Base-by-base conservation (phyloP, 2,329 filamentous ascomycete genomes). In the Penicillium capsulatum region DNA sequence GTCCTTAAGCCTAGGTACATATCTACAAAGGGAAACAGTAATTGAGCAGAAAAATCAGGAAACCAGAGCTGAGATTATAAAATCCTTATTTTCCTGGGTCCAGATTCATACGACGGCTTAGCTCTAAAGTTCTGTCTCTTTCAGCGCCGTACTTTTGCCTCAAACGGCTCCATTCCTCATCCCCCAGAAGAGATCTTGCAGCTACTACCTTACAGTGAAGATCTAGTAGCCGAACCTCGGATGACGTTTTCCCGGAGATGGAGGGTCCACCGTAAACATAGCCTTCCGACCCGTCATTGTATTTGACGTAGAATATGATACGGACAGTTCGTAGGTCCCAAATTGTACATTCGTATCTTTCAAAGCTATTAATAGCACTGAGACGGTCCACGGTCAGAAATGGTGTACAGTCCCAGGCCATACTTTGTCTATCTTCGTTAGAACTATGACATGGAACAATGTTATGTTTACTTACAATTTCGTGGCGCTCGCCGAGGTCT, bases 241-340 rank as follows among this genome's bases (percentile, higher is more conserved):
- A 28, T 28, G 11, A 28, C 11, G 26, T n/a, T 28, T 28, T 28
- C 11, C 26, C 26, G 26, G 26, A 6, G 26, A 28, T 28, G 11
- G 26, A 28, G 11, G 26, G 26, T 28, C 26, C 26, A n/a, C 26
- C 26, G 11, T 28, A 28, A 28, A 28, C 26, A 28, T 28, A 28
- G 26, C 26, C 26, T 7, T 28, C 26, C 26, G 26, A 28, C 26
- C 26, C 26, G 26, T 28, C 26, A 28, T 28, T 28, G 26, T 28
- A 28, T n/a, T 28, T 28, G 11, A 28, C 26, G 26, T 28, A 28
- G 26, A 28, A 28, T 28, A 28, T 28, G 26, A 28, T 28, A 28
- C 26, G 26, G n/a, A n/a, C 11, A 28, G 26, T 28, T 28, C 13
- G 26, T 28, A 28, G 26, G 26, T 28, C 26, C 26, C 26, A 28